Evolutionary conservation across 2,329 filamentous ascomycete genomes (phyloP).

Genomic region (Talaromyces amestolkiae): DNA sequence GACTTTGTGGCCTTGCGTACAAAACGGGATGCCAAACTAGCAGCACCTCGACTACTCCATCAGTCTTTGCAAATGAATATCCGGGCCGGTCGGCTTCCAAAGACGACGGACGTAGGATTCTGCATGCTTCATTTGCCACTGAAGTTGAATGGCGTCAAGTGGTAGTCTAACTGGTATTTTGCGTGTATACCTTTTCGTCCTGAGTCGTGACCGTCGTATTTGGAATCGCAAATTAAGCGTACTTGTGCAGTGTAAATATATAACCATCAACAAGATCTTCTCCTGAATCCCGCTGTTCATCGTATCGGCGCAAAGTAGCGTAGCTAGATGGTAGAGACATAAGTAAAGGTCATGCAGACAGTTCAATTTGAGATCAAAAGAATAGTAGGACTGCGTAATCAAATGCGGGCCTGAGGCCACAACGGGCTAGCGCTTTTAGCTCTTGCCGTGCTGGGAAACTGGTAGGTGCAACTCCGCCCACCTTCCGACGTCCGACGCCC

Average conservation of each 20-base stretch:
- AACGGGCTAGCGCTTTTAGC: not conserved
- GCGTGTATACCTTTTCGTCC: not conserved
- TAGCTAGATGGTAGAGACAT: not conserved
- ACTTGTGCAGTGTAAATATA: not conserved
- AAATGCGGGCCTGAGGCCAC: not conserved
- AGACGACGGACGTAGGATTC: conserved; percentile 24
- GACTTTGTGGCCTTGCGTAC: conserved; percentile 48
- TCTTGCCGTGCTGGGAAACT: not conserved
- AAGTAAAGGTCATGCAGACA: not conserved
- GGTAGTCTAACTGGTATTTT: not conserved
- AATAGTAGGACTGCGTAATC: too few relatives aligned
- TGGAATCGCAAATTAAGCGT: not conserved
- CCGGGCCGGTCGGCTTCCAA: conserved; percentile 48
- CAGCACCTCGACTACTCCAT: conserved; percentile 50
- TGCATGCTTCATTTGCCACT: conserved; percentile 33
- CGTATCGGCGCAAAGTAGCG: not conserved
- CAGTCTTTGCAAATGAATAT: conserved; percentile 56
- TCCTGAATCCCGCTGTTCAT: not conserved
- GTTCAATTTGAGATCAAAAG: too few relatives aligned
- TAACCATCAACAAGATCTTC: not conserved
- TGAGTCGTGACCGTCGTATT: not conserved
- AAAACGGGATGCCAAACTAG: conserved; percentile 46
- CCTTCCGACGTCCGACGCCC: not conserved
- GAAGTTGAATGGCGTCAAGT: conserved; percentile 26
- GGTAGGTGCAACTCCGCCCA: not conserved